phyloP scores from a whole-genome alignment of 2,329 filamentous ascomycete species.

The Alternaria alternata region DNA sequence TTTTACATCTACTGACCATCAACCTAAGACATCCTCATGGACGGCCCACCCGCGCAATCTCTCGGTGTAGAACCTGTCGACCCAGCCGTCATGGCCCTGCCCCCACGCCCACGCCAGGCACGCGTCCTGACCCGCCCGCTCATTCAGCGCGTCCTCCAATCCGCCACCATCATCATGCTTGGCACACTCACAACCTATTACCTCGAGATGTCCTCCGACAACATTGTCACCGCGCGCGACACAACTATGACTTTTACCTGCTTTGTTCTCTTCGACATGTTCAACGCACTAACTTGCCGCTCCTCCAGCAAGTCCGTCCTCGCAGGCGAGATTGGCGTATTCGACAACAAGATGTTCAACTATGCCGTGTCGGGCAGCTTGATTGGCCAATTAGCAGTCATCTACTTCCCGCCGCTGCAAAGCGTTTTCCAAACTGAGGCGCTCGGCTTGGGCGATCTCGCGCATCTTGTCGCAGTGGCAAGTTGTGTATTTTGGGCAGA shows the following conservation, averaged over 20 bases:
- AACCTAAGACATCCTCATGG: constrained; percentile 92
- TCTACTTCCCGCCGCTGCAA: constrained; percentile 94
- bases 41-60: constrained; percentile 95
- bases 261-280: constrained; percentile 99
- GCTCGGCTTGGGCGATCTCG: constrained; percentile 75
- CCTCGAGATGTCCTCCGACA: constrained; percentile 86
- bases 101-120: constrained; percentile 85
- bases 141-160: constrained; percentile 84
- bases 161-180: constrained; percentile 87
- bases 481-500: constrained; percentile 96
- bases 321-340: constrained; percentile 80
- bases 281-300: constrained; percentile 93
- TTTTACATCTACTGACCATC: constrained; percentile 26
- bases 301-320: constrained; percentile 90
- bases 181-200: constrained; percentile 93
- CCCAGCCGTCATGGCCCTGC: constrained; percentile 89
- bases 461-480: constrained; percentile 75
- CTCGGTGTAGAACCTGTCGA: constrained; percentile 95
- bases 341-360: constrained; percentile 93
- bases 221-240: constrained; percentile 86
- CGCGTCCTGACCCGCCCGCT: constrained; percentile 88
- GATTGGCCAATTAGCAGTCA: constrained; percentile 85
- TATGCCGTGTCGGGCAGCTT: constrained; percentile 89
- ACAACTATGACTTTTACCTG: constrained; percentile 99
- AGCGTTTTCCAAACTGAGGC: constrained; percentile 96